A percentile compares a stretch with the other conserved stretches of the same genome.
Conservation (phyloP, 805 yeast species). For the Lipomyces yamadae region DNA sequence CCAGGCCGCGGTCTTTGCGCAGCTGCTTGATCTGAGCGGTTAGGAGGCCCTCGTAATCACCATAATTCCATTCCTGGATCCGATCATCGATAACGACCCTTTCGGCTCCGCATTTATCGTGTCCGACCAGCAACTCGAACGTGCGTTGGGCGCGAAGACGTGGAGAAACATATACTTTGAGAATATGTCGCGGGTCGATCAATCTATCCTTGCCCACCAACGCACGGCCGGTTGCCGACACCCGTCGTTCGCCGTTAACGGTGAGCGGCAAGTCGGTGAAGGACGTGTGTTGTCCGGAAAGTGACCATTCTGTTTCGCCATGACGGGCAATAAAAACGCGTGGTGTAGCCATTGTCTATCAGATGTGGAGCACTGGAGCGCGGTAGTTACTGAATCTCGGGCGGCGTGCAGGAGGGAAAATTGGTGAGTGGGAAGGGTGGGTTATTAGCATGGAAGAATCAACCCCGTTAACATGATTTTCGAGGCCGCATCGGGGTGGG, state of each 20-base stretch:
- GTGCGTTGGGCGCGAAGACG: slow-evolving; percentile 80
- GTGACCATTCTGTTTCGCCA: slow-evolving; percentile 93
- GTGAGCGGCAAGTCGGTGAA: slow-evolving; percentile 81
- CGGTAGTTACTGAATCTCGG: no score
- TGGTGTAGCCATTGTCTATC: slow-evolving; percentile 42
- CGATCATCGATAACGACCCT: slow-evolving; percentile 55
- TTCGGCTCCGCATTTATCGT: slow-evolving; percentile 43
- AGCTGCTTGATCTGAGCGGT: slow-evolving; percentile 68
- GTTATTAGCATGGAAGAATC: no score
- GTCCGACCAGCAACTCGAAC: slow-evolving; percentile 56
- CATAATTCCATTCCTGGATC: slow-evolving; percentile 94
- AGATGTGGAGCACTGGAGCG: no score
- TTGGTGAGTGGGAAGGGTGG: background rate
- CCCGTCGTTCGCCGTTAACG: slow-evolving; percentile 74
- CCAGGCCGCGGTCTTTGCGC: slow-evolving; percentile 65
- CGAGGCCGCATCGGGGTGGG: no score
- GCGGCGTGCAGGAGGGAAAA: background rate
- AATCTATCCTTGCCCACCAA: slow-evolving; percentile 65
- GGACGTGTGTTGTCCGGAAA: slow-evolving; percentile 90
- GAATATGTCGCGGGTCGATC: slow-evolving; percentile 66
- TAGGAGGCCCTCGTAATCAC: slow-evolving; percentile 86
- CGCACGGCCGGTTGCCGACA: slow-evolving; percentile 71
- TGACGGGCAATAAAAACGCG: slow-evolving; percentile 50
- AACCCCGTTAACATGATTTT: no score
- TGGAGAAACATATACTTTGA: slow-evolving; percentile 77